Evolutionary conservation across 306 rosid species (phyloP).

Genomic region (Quercus mongolica): DNA sequence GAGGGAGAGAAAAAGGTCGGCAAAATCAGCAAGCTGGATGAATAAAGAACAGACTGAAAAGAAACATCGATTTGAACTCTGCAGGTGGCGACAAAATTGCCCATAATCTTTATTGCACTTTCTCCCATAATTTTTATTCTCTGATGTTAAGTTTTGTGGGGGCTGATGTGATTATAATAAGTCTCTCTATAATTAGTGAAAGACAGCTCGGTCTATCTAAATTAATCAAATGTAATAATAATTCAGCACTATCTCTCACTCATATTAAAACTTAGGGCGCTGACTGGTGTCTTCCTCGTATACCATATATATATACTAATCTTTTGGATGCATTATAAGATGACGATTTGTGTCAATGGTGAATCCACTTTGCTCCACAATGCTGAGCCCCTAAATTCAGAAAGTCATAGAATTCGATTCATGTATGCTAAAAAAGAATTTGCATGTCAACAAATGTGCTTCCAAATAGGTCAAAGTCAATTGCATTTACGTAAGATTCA

Average conservation of each 20-base stretch:
- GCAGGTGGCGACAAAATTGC: conserved; percentile 27
- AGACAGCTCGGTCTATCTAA: conserved; percentile 17
- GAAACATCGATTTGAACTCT: conserved; percentile 4
- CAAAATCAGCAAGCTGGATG: neutral
- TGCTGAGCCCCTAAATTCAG: neutral
- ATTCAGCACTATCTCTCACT: neutral
- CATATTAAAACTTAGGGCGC: neutral
- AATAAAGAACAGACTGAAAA: neutral
- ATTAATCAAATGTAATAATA: neutral
- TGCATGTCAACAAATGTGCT: too few species aligned
- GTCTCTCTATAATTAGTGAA: neutral
- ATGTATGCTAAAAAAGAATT: neutral
- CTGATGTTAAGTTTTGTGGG: conserved; percentile 5
- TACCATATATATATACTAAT: neutral
- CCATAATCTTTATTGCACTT: conserved; percentile 16
- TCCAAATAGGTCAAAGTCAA: too few species aligned
- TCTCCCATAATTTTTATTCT: neutral
- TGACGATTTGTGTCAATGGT: neutral
- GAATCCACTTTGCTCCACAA: neutral
- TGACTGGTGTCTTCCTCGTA: neutral
- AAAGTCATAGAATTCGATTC: neutral
- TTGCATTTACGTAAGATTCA: too few species aligned
- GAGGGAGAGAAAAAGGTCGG: neutral
- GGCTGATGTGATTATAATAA: neutral
- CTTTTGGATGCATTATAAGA: neutral